phyloP scores from a whole-genome alignment of 73 alveolate genomes.

The Diophrys sp. region DNA sequence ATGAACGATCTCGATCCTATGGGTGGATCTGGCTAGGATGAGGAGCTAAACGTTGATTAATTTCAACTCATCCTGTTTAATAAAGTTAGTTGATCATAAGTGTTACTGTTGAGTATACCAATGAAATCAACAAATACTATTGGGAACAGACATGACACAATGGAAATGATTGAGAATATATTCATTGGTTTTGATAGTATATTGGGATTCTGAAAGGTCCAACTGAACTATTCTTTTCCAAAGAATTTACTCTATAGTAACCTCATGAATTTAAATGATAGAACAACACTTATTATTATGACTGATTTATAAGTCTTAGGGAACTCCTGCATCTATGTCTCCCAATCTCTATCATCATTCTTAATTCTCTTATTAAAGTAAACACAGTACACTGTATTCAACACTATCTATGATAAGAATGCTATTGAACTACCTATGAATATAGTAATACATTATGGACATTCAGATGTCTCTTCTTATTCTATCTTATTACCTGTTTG shows the following conservation, averaged over 20 bases:
- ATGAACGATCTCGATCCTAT: too few species aligned
- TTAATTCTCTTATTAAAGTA: too few species aligned
- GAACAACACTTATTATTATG: background rate
- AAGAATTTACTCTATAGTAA: conserved; percentile 10
- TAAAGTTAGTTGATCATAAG: too few species aligned
- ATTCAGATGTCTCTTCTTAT: too few species aligned
- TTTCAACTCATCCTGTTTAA: too few species aligned
- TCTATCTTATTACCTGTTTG: too few species aligned
- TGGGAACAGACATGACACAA: conserved; percentile 4
- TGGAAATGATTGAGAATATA: background rate
- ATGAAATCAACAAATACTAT: background rate
- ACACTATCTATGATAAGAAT: background rate
- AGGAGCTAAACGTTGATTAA: too few species aligned
- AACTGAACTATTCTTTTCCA: conserved; percentile 11
- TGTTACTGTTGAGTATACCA: background rate
- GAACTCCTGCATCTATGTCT: background rate
- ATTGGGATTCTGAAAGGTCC: background rate
- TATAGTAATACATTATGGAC: too few species aligned
- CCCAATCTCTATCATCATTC: background rate
- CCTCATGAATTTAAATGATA: conserved; percentile 14
- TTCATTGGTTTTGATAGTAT: background rate
- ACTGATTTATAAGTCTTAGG: background rate
- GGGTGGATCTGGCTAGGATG: too few species aligned
- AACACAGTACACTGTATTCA: conserved; percentile 19
- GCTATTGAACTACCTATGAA: background rate